phyloP scores from a whole-genome alignment of 2,329 filamentous ascomycete species.

The Aspergillaceae sp. region DNA sequence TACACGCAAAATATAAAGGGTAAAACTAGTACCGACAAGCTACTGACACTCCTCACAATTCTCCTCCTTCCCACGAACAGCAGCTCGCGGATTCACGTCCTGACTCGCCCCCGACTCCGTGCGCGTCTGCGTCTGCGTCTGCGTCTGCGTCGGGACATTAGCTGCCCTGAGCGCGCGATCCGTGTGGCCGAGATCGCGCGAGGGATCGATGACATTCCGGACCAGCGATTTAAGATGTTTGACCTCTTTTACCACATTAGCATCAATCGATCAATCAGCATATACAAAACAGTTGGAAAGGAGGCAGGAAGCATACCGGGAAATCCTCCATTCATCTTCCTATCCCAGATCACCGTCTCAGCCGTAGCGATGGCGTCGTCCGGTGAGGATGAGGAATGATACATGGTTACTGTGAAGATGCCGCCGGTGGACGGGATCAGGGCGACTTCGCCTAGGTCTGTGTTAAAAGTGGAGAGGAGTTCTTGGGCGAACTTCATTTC shows the following conservation, averaged over 20 bases:
- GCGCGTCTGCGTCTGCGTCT: constrained; percentile 7
- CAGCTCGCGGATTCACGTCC: not conserved
- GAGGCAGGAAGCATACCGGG: constrained; percentile 46
- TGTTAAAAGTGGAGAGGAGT: constrained; percentile 84
- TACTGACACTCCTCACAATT: constrained; percentile 22
- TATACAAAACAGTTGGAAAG: not conserved
- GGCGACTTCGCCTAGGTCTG: constrained; percentile 74
- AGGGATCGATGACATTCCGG: constrained; percentile 72
- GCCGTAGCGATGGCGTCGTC: constrained; percentile 21
- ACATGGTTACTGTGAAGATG: constrained; percentile 66
- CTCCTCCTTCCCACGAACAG: constrained; percentile 5
- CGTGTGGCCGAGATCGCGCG: constrained; percentile 71
- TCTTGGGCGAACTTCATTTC: constrained; percentile 68
- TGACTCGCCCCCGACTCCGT: not conserved
- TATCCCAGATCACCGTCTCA: constrained; percentile 70
- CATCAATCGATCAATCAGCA: not conserved
- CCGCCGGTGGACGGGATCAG: constrained; percentile 80
- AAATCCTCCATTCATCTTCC: constrained; percentile 79
- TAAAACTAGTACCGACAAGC: not conserved
- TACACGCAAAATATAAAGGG: too few relatives aligned
- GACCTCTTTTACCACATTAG: constrained; percentile 49
- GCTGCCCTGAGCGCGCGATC: constrained; percentile 44
- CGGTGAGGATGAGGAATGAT: constrained; percentile 15
- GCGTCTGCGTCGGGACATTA: not conserved
- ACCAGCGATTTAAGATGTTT: constrained; percentile 83